phyloP scores from a whole-genome alignment of 345 rosid genomes.

The Salix dunnii region DNA sequence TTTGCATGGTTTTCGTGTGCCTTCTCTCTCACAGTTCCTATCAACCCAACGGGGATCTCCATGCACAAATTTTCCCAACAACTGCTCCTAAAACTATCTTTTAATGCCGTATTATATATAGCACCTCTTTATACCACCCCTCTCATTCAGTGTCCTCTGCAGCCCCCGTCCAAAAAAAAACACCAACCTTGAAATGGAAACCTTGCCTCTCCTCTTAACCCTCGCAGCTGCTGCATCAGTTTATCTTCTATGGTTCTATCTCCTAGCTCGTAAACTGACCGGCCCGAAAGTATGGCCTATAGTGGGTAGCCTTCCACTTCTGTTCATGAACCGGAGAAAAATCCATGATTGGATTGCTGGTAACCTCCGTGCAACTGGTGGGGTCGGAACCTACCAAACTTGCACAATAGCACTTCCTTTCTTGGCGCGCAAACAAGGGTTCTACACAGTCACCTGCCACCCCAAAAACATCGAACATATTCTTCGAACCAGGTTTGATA shows the following conservation, averaged over 20 bases:
- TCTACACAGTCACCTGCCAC: conserved; percentile 80
- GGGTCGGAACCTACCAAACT: conserved; percentile 71
- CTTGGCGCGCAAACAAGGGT: conserved; percentile 66
- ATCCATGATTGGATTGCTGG: conserved; percentile 79
- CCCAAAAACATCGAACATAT: conserved; percentile 86
- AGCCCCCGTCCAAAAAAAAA: not conserved
- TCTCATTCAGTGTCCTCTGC: not conserved
- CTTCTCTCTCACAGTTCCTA: conserved; percentile 28
- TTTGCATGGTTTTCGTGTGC: conserved; percentile 34
- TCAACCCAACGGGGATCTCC: conserved; percentile 37
- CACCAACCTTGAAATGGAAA: conserved; percentile 44
- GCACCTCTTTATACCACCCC: not conserved
- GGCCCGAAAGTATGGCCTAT: conserved; percentile 74
- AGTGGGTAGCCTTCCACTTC: conserved; percentile 67
- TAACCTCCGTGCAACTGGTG: conserved; percentile 67
- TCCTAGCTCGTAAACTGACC: conserved; percentile 52
- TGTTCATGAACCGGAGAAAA: conserved; percentile 50
- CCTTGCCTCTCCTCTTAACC: conserved; percentile 15
- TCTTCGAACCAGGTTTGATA: conserved; percentile 73
- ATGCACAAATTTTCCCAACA: conserved; percentile 47
- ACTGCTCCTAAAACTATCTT: conserved; percentile 58
- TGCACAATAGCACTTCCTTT: conserved; percentile 68
- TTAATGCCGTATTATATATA: conserved; percentile 28
- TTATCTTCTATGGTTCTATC: conserved; percentile 74
- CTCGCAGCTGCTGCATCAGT: conserved; percentile 39